phyloP scores from a whole-genome alignment of 495 filamentous ascomycete species.

The Elaphomyces granulatus region DNA sequence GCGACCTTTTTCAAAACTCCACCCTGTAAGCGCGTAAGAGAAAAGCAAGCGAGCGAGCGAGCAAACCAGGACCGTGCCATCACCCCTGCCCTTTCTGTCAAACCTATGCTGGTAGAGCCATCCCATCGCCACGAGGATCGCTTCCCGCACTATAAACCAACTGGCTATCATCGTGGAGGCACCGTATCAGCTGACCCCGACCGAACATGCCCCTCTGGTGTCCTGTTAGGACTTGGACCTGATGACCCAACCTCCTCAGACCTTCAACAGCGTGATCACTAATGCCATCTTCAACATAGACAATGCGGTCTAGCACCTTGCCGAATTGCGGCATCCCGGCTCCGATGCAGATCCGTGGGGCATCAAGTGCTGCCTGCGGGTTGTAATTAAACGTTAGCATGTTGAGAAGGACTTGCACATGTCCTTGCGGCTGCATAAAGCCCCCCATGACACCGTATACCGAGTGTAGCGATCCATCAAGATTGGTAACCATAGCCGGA shows the following conservation, averaged over 20 bases:
- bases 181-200: conserved; percentile 75
- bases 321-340: conserved; percentile 46
- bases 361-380: conserved; percentile 81
- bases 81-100: too few relatives aligned
- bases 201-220: conserved; percentile 66
- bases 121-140: conserved; percentile 80
- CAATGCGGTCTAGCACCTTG: conserved; percentile 37
- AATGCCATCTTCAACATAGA: conserved; percentile 82
- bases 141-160: conserved; percentile 74
- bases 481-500: conserved; percentile 73
- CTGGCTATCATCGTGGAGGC: conserved; percentile 52
- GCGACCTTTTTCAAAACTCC: too few relatives aligned
- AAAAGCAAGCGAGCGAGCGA: too few relatives aligned
- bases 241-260: conserved; percentile 55
- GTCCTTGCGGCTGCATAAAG: conserved; percentile 98
- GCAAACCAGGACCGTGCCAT: too few relatives aligned
- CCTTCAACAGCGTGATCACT: conserved; percentile 47
- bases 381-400: conserved; percentile 73
- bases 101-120: conserved; percentile 47
- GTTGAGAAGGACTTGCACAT: conserved; percentile 87
- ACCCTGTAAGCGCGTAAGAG: too few relatives aligned
- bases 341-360: conserved; percentile 74
- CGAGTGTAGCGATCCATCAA: conserved; percentile 58
- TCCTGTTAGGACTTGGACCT: conserved; percentile 51
- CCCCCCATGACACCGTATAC: conserved; percentile 97